Evolutionary conservation across 345 rosid genomes (phyloP).

Genomic region (Eucalyptus rudis): DNA sequence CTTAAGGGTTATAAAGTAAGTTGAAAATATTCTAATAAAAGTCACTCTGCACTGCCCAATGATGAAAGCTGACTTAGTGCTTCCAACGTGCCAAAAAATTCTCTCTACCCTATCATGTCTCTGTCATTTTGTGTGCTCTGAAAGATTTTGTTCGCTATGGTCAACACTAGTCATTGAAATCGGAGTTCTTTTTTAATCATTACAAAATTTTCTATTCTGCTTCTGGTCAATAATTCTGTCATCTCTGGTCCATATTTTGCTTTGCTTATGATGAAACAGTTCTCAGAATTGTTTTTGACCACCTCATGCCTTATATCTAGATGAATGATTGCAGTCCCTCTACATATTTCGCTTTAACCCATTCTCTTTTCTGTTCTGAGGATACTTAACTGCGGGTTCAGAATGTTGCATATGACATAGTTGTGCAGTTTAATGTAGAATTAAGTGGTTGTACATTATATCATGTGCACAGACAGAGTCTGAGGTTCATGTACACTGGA

Average conservation of each 20-base stretch:
- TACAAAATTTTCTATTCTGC: not conserved
- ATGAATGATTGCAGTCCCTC: not conserved
- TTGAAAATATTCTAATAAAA: not conserved
- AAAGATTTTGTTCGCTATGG: not conserved
- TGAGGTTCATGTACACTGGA: conserved; percentile 26
- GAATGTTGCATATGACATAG: not conserved
- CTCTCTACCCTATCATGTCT: not conserved
- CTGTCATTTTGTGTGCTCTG: not conserved
- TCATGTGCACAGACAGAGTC: not conserved
- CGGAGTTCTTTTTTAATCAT: not conserved
- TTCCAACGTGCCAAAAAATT: not conserved
- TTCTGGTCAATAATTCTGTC: not conserved
- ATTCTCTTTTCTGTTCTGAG: not conserved
- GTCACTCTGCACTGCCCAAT: not conserved
- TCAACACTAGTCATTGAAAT: not conserved
- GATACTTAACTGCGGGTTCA: not conserved
- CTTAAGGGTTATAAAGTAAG: not conserved
- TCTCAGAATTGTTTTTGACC: not conserved
- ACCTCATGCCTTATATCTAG: not conserved
- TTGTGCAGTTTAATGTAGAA: not conserved
- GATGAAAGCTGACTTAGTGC: not conserved
- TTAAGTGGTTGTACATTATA: not conserved
- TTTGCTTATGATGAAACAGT: not conserved
- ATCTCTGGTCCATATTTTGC: not conserved
- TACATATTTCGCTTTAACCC: not conserved